Evolutionary conservation across 176 grass and related monocot species (phyloP), one percentile per base, ranked within the genome.

Genomic region (Coix lacrymajobi): DNA sequence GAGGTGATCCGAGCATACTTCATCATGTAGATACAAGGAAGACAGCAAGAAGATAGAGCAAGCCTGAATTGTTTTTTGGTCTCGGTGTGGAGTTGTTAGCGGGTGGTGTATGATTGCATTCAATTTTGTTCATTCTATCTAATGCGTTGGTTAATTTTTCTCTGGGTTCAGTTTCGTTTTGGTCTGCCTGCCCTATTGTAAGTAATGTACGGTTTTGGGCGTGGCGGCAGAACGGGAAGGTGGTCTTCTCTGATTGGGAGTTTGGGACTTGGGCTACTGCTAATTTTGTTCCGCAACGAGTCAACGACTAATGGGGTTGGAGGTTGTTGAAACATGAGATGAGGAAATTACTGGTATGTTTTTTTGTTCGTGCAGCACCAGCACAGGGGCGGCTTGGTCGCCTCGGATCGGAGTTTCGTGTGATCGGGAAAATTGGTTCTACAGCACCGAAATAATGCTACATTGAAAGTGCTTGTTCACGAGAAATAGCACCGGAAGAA

Each of bases 1-100:
- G 96, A 99, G 91, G 93, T 93, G 63, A 79, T 99, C 45, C 66
- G 84, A 33, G 83, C 85, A 72, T 88, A 88, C 79, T 88, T 86
- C 73, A 81, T 91, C 88, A 90, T 83, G 84, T 93, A 87, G 86
- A 82, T 85, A 81, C 38, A 70, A 37, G 70, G 72, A 86, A 12
- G 14, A 37, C 41, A 67, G 8, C 52, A 79, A 49, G 58, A 74
- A 30, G 31, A 75, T 22, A 79, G 10, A 54, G 33, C 36, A 26
- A 48, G 25, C 34, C 37, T 33, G 8, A 43, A 49, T 65, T 52
- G 30, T 68, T 69, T 78, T 30, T 32, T 30, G 48, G 15, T 60
- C 45, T 71, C 25, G 32, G 49, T 19, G 44, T 86, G 83, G 49
- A 71, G 37, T 45, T 45, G 56, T 24, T 67, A 74, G 69, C 24